A percentile compares a stretch with the other conserved stretches of the same genome.
phyloP scores from a whole-genome alignment of 2,329 filamentous ascomycete genomes.

The Chalaropsis thielavioides region DNA sequence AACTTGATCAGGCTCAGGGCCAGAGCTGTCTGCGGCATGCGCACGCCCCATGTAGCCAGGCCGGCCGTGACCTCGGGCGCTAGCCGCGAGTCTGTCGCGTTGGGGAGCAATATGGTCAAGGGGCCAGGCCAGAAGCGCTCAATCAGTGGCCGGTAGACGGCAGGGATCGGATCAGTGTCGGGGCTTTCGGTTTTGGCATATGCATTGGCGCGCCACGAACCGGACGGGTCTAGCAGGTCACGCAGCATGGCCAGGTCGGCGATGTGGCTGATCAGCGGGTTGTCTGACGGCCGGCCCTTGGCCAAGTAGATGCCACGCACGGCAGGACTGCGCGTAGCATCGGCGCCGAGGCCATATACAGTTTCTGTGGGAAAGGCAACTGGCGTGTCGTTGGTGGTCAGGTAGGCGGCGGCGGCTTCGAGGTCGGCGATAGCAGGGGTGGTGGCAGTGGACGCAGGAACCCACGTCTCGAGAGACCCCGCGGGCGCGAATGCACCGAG shows the following conservation, averaged over 20 bases:
- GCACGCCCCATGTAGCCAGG: constrained; percentile 69
- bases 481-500: constrained; percentile 27
- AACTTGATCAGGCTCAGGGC: constrained; percentile 76
- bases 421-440: constrained; percentile 31
- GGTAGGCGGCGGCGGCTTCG: constrained; percentile 47
- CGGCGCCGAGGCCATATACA: constrained; percentile 91
- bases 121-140: constrained; percentile 86
- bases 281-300: constrained; percentile 83
- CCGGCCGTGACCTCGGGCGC: constrained; percentile 88
- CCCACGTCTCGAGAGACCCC: constrained; percentile 30
- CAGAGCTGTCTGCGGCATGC: constrained; percentile 70
- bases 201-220: constrained; percentile 19
- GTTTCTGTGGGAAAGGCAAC: constrained; percentile 97
- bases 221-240: constrained; percentile 35
- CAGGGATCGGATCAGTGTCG: constrained; percentile 40
- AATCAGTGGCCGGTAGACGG: constrained; percentile 66
- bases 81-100: constrained; percentile 52
- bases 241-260: constrained; percentile 66
- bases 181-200: not conserved
- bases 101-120: constrained; percentile 75
- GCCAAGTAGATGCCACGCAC: constrained; percentile 86
- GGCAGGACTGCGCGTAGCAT: constrained; percentile 71
- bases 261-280: constrained; percentile 88
- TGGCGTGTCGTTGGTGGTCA: constrained; percentile 53
- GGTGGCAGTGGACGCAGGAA: constrained; percentile 21